Evolutionary conservation across 805 yeast species (phyloP).

Genomic region (Zygotorulaspora chibaensis): DNA sequence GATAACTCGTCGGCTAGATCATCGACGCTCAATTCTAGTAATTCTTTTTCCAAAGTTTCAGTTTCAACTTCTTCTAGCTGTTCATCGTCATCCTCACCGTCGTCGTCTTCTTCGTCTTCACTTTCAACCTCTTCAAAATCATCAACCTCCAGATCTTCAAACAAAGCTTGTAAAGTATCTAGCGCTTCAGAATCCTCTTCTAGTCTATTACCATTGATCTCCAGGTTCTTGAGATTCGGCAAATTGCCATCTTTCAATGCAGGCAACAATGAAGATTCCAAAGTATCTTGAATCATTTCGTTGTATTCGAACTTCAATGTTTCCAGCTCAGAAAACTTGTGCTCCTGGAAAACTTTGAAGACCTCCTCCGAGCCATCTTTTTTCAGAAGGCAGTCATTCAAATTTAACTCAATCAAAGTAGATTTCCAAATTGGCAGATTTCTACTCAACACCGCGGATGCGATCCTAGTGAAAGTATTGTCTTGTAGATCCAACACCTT

Average conservation of each 20-base stretch:
- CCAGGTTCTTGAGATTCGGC: conserved; percentile 60
- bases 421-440: conserved; percentile 58
- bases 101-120: conserved; percentile 48
- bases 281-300: conserved; percentile 67
- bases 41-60: conserved; percentile 40
- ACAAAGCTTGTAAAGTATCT: conserved; percentile 54
- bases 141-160: conserved; percentile 87
- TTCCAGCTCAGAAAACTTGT: conserved; percentile 43
- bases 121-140: conserved; percentile 81
- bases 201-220: conserved; percentile 89
- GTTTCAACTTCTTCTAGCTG: conserved; percentile 50
- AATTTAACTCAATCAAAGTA: conserved; percentile 66
- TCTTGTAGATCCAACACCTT: conserved; percentile 84
- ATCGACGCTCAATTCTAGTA: conserved; percentile 37
- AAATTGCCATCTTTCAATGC: conserved; percentile 51
- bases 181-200: conserved; percentile 79
- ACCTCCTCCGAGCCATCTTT: conserved; percentile 65
- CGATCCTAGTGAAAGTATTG: conserved; percentile 78
- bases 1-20: conserved; percentile 56
- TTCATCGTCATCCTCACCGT: conserved; percentile 36
- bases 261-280: conserved; percentile 47
- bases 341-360: conserved; percentile 45
- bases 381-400: conserved; percentile 85
- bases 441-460: conserved; percentile 61
- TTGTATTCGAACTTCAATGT: conserved; percentile 78